Evolutionary conservation across 2,329 filamentous ascomycete genomes (phyloP).

Genomic region (Sporothrix phasma): DNA sequence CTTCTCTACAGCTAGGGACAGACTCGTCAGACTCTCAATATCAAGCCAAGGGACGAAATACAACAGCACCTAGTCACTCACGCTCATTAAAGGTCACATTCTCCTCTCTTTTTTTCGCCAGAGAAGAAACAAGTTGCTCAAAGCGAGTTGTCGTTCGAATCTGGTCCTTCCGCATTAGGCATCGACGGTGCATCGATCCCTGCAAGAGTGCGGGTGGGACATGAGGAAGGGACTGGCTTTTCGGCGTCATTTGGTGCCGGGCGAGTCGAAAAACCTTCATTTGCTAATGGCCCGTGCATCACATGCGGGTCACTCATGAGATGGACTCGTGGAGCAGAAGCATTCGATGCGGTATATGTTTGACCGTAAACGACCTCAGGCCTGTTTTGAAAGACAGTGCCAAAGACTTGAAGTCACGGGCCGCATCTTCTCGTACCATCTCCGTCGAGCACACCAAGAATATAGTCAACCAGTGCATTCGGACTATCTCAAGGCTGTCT

Average conservation of each 20-base stretch:
- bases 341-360: conserved; percentile 78
- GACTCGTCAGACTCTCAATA: conserved; percentile 35
- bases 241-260: too few species aligned
- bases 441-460: conserved; percentile 50
- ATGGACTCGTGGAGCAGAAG: conserved; percentile 63
- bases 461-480: conserved; percentile 36
- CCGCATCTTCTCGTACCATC: conserved; percentile 28
- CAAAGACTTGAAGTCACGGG: background rate
- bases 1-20: conserved; percentile 21
- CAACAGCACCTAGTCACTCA: conserved; percentile 32
- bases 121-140: conserved; percentile 48
- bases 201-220: conserved; percentile 21
- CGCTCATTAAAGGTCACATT: conserved; percentile 76
- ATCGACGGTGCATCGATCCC: conserved; percentile 34
- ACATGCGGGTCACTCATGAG: conserved; percentile 73
- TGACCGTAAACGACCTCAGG: conserved; percentile 73
- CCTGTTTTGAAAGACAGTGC: conserved; percentile 23
- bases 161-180: conserved; percentile 29
- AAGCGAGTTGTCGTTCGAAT: conserved; percentile 26
- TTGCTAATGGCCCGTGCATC: conserved; percentile 67
- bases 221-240: background rate
- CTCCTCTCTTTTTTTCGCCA: conserved; percentile 56
- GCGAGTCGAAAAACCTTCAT: conserved; percentile 38
- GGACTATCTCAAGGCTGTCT: conserved; percentile 26
- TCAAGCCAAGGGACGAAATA: conserved; percentile 22